phyloP scores from a whole-genome alignment of 768 basidiomycete genomes.

The Steccherinum ochraceum region DNA sequence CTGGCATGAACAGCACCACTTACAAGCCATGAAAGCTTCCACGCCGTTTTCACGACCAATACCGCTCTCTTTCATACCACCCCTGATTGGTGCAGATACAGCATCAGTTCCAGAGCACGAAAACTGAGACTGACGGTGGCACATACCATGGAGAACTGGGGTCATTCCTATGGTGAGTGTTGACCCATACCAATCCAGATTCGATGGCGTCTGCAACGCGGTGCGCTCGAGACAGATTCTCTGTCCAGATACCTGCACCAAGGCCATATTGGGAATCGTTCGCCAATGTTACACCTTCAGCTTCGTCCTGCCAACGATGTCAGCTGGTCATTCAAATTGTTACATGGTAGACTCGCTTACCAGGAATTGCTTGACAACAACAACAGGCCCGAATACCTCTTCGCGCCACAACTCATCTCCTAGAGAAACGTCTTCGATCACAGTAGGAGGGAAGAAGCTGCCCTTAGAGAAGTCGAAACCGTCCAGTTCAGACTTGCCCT shows the following conservation, averaged over 20 bases:
- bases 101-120: conserved; percentile 1
- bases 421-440: conserved; percentile 51
- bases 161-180: conserved; percentile 86
- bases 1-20: conserved; percentile 20
- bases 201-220: conserved; percentile 65
- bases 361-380: conserved; percentile 52
- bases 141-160: conserved; percentile 82
- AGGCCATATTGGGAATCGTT: conserved; percentile 77
- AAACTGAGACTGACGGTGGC: neutral
- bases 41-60: conserved; percentile 83
- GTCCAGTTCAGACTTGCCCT: conserved; percentile 57
- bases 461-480: conserved; percentile 66
- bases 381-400: conserved; percentile 85
- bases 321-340: too few relatives aligned
- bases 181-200: conserved; percentile 80
- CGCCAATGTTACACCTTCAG: conserved; percentile 61
- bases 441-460: conserved; percentile 75
- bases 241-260: conserved; percentile 79
- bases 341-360: conserved; percentile 26
- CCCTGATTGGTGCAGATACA: conserved; percentile 48
- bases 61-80: conserved; percentile 87
- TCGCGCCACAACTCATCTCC: conserved; percentile 72
- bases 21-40: conserved; percentile 76
- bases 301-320: conserved; percentile 46
- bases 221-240: conserved; percentile 68